phyloP scores from a whole-genome alignment of 306 rosid species.

The Cicer yamashitae region DNA sequence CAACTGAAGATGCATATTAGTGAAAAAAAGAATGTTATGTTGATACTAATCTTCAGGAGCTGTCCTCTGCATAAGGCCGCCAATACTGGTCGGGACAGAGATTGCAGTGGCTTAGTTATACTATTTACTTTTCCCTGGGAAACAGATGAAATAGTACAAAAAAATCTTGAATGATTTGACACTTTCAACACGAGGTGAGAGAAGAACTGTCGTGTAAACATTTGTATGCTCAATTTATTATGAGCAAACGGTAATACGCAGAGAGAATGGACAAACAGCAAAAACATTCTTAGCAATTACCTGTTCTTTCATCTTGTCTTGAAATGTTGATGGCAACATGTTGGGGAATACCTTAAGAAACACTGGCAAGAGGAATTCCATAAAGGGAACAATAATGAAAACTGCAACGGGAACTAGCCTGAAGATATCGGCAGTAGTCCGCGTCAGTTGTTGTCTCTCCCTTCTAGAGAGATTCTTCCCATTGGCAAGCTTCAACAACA shows the following conservation, averaged over 20 bases:
- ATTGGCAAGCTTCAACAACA: slow-evolving; percentile 85
- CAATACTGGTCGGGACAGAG: slow-evolving; percentile 6
- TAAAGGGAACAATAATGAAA: slow-evolving; percentile 86
- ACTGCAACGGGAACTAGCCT: slow-evolving; percentile 93
- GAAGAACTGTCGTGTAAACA: slow-evolving; percentile 22
- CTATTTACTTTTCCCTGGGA: slow-evolving; percentile 27
- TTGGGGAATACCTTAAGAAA: slow-evolving; percentile 89
- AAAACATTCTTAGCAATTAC: slow-evolving; percentile 45
- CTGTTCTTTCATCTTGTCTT: slow-evolving; percentile 97
- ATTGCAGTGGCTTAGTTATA: slow-evolving; percentile 27
- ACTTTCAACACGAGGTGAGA: slow-evolving; percentile 17
- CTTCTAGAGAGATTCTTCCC: slow-evolving; percentile 94
- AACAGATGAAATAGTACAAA: slow-evolving; percentile 31
- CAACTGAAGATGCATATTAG: slow-evolving; percentile 13
- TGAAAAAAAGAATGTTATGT: slow-evolving; percentile 15
- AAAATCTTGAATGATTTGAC: slow-evolving; percentile 5
- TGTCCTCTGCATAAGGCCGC: slow-evolving; percentile 26
- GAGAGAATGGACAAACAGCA: slow-evolving; percentile 37
- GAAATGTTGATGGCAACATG: slow-evolving; percentile 95
- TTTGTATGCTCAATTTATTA: slow-evolving; percentile 12
- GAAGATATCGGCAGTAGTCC: slow-evolving; percentile 91
- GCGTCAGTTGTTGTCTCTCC: slow-evolving; percentile 89
- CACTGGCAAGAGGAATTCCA: slow-evolving; percentile 90
- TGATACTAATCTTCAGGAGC: slow-evolving; percentile 24
- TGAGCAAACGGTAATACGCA: slow-evolving; percentile 26